These are phyloP conservation scores for Carex sylvatica DNA, from an alignment of 202 grass and related monocot genomes.

Conservation along the genomic window DNA sequence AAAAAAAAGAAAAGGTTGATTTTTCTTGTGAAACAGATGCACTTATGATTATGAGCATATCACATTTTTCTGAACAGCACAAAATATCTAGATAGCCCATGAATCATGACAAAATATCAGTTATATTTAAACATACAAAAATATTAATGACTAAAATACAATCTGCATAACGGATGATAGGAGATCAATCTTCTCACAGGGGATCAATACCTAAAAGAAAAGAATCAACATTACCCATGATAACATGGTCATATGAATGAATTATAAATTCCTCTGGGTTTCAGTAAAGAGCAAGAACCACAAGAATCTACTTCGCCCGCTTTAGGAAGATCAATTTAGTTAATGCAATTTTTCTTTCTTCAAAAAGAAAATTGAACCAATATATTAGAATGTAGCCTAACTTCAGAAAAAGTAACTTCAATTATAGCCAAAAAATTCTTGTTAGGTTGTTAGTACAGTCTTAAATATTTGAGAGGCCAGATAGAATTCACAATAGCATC, in stretches of 20 bases:
- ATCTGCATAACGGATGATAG: not conserved
- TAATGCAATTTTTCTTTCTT: not conserved
- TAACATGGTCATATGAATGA: not conserved
- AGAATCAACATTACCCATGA: not conserved
- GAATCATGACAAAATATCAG: not conserved
- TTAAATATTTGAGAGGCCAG: not conserved
- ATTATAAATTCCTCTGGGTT: not conserved
- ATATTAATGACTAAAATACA: not conserved
- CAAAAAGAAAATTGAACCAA: not conserved
- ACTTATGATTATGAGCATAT: not conserved
- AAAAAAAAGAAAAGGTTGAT: not conserved
- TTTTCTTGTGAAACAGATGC: not conserved
- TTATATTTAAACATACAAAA: not conserved
- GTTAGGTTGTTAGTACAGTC: not conserved
- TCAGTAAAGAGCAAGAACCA: not conserved
- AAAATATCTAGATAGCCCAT: not conserved
- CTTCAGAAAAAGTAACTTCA: not conserved
- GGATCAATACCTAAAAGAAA: constrained; percentile 5
- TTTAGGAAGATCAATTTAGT: not conserved
- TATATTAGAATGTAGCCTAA: not conserved
- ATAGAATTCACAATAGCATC: not conserved
- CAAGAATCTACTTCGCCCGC: not conserved
- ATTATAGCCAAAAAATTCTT: not conserved
- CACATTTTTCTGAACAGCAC: not conserved
- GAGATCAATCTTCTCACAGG: not conserved